phyloP scores from a whole-genome alignment of 371 early-diverging fungal species.

The Mortierella sp. region DNA sequence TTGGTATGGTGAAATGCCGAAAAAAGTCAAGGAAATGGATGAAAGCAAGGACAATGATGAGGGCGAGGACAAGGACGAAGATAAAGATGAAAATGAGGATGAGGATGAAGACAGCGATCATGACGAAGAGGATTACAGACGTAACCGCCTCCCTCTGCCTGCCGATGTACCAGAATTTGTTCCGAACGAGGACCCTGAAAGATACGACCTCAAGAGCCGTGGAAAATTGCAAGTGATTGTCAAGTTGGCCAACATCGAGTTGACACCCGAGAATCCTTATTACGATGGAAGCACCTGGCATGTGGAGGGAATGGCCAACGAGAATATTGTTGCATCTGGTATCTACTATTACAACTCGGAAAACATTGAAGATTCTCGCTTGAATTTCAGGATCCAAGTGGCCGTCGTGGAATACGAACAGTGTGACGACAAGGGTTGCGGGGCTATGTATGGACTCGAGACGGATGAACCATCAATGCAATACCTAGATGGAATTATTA shows the following conservation, averaged over 20 bases:
- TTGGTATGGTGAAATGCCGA: constrained; percentile 27
- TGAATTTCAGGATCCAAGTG: constrained; percentile 60
- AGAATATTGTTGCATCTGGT: constrained; percentile 72
- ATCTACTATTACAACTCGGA: constrained; percentile 70
- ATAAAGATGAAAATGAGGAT: too few relatives aligned
- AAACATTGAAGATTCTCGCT: constrained; percentile 65
- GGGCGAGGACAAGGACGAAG: too few relatives aligned
- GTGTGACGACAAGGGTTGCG: constrained; percentile 27
- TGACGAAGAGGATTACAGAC: not conserved
- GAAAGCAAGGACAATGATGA: constrained; percentile 1
- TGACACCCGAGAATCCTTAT: constrained; percentile 70
- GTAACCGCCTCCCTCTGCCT: not conserved
- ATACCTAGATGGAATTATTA: constrained; percentile 47
- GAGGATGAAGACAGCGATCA: not conserved
- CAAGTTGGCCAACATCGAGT: constrained; percentile 70
- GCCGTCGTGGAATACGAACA: constrained; percentile 50
- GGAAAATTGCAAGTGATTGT: constrained; percentile 72
- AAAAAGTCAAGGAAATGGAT: too few relatives aligned
- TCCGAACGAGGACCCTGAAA: not conserved
- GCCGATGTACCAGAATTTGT: constrained; percentile 11
- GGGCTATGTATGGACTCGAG: constrained; percentile 10
- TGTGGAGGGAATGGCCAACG: constrained; percentile 74
- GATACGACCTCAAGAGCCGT: constrained; percentile 35
- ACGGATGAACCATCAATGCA: constrained; percentile 46
- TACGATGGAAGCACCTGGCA: constrained; percentile 75